Evolutionary conservation across 2,329 filamentous ascomycete species (phyloP).

Genomic region (Plectosphaerella cucumerina): DNA sequence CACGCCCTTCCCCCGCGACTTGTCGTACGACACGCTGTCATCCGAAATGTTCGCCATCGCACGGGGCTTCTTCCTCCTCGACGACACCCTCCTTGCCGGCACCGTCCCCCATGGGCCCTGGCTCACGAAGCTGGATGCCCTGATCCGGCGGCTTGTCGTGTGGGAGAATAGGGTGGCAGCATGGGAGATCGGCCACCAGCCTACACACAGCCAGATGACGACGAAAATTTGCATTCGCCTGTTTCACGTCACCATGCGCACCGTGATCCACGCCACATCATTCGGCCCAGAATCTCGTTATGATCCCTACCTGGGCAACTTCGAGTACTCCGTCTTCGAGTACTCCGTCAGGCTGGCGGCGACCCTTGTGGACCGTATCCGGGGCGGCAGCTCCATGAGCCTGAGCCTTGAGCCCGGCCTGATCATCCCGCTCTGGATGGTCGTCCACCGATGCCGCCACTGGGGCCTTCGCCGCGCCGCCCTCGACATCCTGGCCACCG

Average conservation of each 20-base stretch:
- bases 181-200: background rate
- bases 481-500: conserved; percentile 12
- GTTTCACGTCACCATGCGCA: conserved; percentile 21
- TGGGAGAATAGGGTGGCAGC: conserved; percentile 5
- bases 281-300: conserved; percentile 21
- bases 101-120: conserved; percentile 1
- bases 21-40: background rate
- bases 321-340: conserved; percentile 25
- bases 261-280: conserved; percentile 12
- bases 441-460: conserved; percentile 18
- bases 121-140: conserved; percentile 6
- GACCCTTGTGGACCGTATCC: conserved; percentile 4
- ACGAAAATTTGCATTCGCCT: conserved; percentile 15
- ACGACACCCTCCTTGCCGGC: background rate
- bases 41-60: background rate
- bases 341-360: conserved; percentile 15
- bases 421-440: conserved; percentile 15
- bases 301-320: conserved; percentile 22
- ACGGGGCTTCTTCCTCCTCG: background rate
- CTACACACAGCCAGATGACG: background rate
- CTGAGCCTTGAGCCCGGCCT: conserved; percentile 19
- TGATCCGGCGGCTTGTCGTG: conserved; percentile 13
- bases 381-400: conserved; percentile 6
- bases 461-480: conserved; percentile 16
- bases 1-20: background rate